Percentiles rank a stretch among this genome's conserved stretches.
Conservation (phyloP, 805 yeast species). For the Pichia exigua region DNA sequence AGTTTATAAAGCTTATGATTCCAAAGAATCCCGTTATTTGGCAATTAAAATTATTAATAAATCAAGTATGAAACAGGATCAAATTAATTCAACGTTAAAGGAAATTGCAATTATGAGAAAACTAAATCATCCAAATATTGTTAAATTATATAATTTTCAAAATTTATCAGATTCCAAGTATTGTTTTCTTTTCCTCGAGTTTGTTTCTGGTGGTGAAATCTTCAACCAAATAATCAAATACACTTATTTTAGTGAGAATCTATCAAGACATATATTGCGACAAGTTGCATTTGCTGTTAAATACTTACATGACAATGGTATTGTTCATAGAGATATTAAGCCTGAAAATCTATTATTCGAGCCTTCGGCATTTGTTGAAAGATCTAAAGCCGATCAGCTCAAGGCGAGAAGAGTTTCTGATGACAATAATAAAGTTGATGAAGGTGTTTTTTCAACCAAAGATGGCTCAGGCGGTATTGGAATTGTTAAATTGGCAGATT, state of each 20-base stretch:
- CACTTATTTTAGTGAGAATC: slow-evolving; percentile 67
- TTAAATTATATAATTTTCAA: slow-evolving; percentile 44
- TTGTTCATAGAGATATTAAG: slow-evolving; percentile 75
- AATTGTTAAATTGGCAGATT: slow-evolving; percentile 56
- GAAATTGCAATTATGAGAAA: slow-evolving; percentile 71
- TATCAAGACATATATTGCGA: slow-evolving; percentile 61
- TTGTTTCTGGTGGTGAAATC: slow-evolving; percentile 71
- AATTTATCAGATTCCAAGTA: slow-evolving; percentile 38
- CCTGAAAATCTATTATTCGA: slow-evolving; percentile 70
- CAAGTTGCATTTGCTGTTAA: slow-evolving; percentile 66
- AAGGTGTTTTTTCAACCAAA: slow-evolving; percentile 45
- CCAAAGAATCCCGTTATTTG: slow-evolving; percentile 34
- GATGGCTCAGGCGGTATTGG: slow-evolving; percentile 63
- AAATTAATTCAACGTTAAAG: slow-evolving; percentile 51
- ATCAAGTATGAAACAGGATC: slow-evolving; percentile 41
- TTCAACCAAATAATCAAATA: slow-evolving; percentile 73
- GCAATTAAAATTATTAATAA: slow-evolving; percentile 77
- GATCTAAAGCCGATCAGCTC: slow-evolving; percentile 35
- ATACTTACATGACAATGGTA: slow-evolving; percentile 63
- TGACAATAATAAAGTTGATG: slow-evolving; percentile 53
- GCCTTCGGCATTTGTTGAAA: slow-evolving; percentile 40
- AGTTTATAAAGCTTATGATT: slow-evolving; percentile 66
- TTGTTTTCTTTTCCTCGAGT: slow-evolving; percentile 61
- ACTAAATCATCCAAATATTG: slow-evolving; percentile 52
- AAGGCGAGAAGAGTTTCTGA: slow-evolving; percentile 44